Conservation (phyloP, 768 basidiomycete genomes). For the Lactifluus volemus region DNA sequence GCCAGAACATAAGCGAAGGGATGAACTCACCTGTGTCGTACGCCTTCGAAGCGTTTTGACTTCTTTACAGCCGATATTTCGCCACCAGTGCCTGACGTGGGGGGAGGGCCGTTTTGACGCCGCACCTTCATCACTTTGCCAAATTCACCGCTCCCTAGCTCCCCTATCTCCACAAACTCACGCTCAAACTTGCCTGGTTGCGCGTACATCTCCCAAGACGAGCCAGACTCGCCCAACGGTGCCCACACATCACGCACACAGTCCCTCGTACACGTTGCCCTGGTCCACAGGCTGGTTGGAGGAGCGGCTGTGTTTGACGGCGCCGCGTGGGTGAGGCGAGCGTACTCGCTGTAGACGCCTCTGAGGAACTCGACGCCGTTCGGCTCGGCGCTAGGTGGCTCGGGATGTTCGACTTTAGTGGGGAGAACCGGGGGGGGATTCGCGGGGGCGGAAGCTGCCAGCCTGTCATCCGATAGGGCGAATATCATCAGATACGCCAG, state of each 20-base stretch:
- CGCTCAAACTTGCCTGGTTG: conserved; percentile 64
- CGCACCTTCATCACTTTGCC: conserved; percentile 85
- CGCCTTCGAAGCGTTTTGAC: conserved; percentile 87
- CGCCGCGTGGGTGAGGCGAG: conserved; percentile 7
- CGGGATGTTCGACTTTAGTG: conserved; percentile 31
- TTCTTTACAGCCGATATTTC: conserved; percentile 84
- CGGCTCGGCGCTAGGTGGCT: conserved; percentile 35
- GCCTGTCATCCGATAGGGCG: conserved; percentile 29
- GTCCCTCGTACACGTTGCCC: conserved; percentile 1
- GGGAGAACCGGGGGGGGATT: conserved; percentile 40
- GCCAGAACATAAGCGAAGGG: conserved; percentile 1
- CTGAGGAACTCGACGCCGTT: conserved; percentile 46
- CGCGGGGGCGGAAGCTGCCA: conserved; percentile 48
- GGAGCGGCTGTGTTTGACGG: neutral
- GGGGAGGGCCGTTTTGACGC: conserved; percentile 43
- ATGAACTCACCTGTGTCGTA: conserved; percentile 71
- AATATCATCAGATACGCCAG: neutral
- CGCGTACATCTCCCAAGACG: conserved; percentile 31
- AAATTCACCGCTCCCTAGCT: conserved; percentile 88
- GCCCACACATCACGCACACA: neutral
- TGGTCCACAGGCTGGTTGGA: neutral
- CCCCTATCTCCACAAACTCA: conserved; percentile 71
- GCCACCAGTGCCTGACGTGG: conserved; percentile 5
- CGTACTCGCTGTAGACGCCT: conserved; percentile 28
- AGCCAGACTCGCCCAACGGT: neutral